Evolutionary conservation across 805 yeast species (phyloP).

Genomic region (Candida ascalaphidarum): DNA sequence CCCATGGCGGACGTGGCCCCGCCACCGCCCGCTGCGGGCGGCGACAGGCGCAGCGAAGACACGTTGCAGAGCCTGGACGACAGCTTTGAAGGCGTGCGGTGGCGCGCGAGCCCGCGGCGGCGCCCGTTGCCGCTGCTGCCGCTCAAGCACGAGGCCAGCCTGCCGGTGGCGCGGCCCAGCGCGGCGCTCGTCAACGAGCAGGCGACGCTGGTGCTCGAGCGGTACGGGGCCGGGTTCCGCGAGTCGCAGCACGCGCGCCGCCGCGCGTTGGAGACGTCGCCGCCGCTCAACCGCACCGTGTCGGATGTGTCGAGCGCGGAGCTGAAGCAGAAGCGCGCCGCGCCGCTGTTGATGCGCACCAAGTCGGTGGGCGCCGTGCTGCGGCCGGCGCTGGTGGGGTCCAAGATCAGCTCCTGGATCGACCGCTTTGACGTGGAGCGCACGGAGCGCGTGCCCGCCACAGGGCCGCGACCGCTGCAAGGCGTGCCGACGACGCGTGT

Average conservation of each 20-base stretch:
- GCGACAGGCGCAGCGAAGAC: neutral
- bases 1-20: neutral
- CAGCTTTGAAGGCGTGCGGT: constrained; percentile 33
- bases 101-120: constrained; percentile 23
- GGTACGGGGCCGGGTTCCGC: constrained; percentile 32
- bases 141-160: constrained; percentile 15
- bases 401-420: too few species aligned
- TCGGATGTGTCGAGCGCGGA: constrained; percentile 18
- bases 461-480: too few species aligned
- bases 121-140: constrained; percentile 35
- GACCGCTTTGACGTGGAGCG: too few species aligned
- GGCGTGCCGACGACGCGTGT: too few species aligned
- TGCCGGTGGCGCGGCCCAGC: constrained; percentile 3
- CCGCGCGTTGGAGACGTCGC: too few species aligned
- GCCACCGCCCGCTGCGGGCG: too few species aligned
- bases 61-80: constrained; percentile 36
- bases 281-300: constrained; percentile 22
- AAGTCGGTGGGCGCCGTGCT: too few species aligned
- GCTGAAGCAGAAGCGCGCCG: constrained; percentile 8
- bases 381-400: too few species aligned
- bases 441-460: too few species aligned
- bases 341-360: too few species aligned
- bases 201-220: constrained; percentile 29
- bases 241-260: too few species aligned
- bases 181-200: constrained; percentile 20